Evolutionary conservation across 1,284 basidiomycete genomes (phyloP), one percentile per base, ranked within the genome.

Genomic region (Sporisorium scitamineum): DNA sequence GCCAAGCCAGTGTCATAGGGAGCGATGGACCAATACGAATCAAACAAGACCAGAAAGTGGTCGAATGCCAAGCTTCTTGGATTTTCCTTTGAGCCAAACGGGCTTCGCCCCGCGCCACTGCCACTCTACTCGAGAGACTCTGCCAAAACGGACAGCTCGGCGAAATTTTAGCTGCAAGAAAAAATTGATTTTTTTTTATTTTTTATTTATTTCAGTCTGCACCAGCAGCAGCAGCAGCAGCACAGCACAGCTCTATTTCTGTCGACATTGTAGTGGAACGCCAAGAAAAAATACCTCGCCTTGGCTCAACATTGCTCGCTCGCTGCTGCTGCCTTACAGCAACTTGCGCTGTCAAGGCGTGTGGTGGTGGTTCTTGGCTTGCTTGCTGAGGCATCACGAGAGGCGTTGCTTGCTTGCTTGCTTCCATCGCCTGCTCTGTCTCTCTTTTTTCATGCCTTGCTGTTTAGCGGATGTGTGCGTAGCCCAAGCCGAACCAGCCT

Each of bases 31-130:
- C 34, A 22, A 20, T 37, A 27, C 34, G 22, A 53, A 53, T 18
- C 22, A 14, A 26, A 16, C 32, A 41, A 37, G 22, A 24, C 2
- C 13, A 4, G 22, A 48, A 18, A n/a, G 2, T n/a, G n/a, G 39
- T 9, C n/a, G 39, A 60, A 54, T 54, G 59, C 59, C 59, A 61
- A 61, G 59, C 37, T 29, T 22, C 59, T 61, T 61, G 59, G 51
- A 22, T 29, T 57, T 37, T 32, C 24, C 34, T 11, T 10, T 5
- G n/a, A n/a, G n/a, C n/a, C n/a, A n/a, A n/a, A n/a, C n/a, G n/a
- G n/a, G n/a, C n/a, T n/a, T n/a, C n/a, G 26, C 24, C 24, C 13
- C 44, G 44, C 44, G 24, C 24, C 24, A 6, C 20, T 26, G 41
- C 22, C 16, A 27, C 13, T 22, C 50, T 32, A 24, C 11, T 27